Conservation (phyloP, 805 yeast genomes). For the Grigorovia jiainica region DNA sequence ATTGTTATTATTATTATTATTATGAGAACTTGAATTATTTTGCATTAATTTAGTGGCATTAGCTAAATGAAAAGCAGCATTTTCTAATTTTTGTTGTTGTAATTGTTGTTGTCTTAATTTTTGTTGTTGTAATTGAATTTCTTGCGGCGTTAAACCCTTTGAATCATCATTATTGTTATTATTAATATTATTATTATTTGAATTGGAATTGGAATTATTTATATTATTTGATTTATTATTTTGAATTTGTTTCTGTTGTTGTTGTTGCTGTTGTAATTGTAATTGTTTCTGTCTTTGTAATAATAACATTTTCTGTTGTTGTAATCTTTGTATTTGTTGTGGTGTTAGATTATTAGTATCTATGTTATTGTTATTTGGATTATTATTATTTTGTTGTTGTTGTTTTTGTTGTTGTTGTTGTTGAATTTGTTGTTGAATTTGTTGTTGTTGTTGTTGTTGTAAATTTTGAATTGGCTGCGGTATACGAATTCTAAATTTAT, state of each 20-base stretch:
- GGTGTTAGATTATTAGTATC: slow-evolving; percentile 9
- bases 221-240: too few relatives aligned
- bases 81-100: slow-evolving; percentile 28
- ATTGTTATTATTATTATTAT: not conserved
- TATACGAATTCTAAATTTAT: slow-evolving; percentile 42
- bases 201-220: not conserved
- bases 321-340: slow-evolving; percentile 21
- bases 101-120: slow-evolving; percentile 27
- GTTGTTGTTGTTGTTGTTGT: slow-evolving; percentile 16
- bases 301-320: slow-evolving; percentile 9
- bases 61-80: slow-evolving; percentile 26
- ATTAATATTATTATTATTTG: slow-evolving; percentile 1
- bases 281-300: slow-evolving; percentile 10
- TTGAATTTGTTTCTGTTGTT: slow-evolving; percentile 1
- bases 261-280: slow-evolving; percentile 7
- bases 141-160: slow-evolving; percentile 27
- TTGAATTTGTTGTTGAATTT: slow-evolving; percentile 7
- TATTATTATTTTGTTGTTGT: slow-evolving; percentile 7
- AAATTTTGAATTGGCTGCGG: slow-evolving; percentile 32
- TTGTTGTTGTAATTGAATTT: slow-evolving; percentile 28
- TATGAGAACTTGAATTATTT: slow-evolving; percentile 7
- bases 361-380: slow-evolving; percentile 11
- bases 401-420: slow-evolving; percentile 13
- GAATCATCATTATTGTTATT: slow-evolving; percentile 6
- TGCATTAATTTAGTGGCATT: slow-evolving; percentile 26